These are phyloP conservation scores for Geotrichum aggregatum DNA, from an alignment of 1,139 yeast species.

Conservation along the genomic window DNA sequence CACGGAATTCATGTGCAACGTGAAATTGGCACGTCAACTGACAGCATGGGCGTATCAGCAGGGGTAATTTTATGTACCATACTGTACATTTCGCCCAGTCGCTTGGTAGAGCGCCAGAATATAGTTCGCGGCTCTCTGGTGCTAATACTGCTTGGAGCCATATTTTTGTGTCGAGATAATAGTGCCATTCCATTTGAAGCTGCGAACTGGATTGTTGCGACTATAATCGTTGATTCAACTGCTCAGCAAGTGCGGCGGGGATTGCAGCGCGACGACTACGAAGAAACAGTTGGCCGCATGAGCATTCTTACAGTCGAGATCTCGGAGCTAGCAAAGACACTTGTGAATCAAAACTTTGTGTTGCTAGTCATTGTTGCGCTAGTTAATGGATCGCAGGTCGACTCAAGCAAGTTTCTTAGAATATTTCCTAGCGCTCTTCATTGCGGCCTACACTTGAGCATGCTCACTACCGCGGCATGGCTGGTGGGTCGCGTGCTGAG, in stretches of 20 bases:
- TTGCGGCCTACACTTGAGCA: conserved; percentile 2
- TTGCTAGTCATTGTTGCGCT: not conserved
- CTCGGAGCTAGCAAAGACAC: not conserved
- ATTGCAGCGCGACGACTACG: conserved; percentile 1
- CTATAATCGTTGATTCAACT: not conserved
- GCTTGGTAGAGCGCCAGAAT: not conserved
- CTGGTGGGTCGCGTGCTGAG: conserved; percentile 5
- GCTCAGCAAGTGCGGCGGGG: conserved; percentile 3
- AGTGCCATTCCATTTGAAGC: conserved; percentile 1
- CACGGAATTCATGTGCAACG: conserved; percentile 3
- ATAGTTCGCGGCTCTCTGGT: not conserved
- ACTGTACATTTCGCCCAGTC: no score
- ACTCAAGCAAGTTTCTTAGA: not conserved
- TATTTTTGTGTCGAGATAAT: not conserved
- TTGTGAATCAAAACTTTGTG: not conserved
- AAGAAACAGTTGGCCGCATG: not conserved
- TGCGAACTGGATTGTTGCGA: conserved; percentile 2
- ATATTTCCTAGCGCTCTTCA: not conserved
- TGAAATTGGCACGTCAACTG: not conserved
- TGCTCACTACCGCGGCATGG: conserved; percentile 6
- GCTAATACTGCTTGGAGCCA: not conserved
- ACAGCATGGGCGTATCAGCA: not conserved
- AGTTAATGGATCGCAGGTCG: not conserved
- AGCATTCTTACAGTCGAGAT: not conserved
- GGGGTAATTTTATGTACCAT: not conserved